Percentiles rank a stretch among this genome's conserved stretches.
Evolutionary conservation across 2,329 filamentous ascomycete genomes (phyloP).

Genomic region (Coleophoma crateriformis): DNA sequence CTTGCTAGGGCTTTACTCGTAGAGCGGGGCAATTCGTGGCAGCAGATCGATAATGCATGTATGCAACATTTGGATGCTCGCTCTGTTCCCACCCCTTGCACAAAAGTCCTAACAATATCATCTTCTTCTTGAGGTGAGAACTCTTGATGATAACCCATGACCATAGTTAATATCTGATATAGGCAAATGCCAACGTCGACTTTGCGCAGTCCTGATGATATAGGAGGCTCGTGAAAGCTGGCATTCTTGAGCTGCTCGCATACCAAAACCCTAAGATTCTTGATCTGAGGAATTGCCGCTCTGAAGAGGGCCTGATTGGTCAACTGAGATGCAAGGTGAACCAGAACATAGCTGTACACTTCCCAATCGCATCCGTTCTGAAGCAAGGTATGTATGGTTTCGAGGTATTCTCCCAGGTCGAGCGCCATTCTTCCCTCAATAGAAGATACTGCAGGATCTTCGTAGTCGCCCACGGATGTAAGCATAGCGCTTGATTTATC

Average conservation of each 20-base stretch:
- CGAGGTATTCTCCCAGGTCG: conserved; percentile 55
- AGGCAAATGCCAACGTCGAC: conserved; percentile 86
- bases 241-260: conserved; percentile 79
- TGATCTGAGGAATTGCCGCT: conserved; percentile 67
- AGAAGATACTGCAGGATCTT: not conserved
- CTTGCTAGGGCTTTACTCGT: conserved; percentile 80
- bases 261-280: conserved; percentile 66
- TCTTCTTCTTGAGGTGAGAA: conserved; percentile 84
- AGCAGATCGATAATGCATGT: conserved; percentile 90
- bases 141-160: conserved; percentile 83
- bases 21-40: conserved; percentile 85
- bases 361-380: conserved; percentile 81
- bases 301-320: conserved; percentile 85
- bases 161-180: conserved; percentile 79
- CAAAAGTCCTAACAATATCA: conserved; percentile 81
- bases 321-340: conserved; percentile 80
- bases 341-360: conserved; percentile 83
- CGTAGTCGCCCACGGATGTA: conserved; percentile 15
- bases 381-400: conserved; percentile 68
- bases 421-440: conserved; percentile 9
- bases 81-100: conserved; percentile 77
- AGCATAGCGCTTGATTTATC: conserved; percentile 26
- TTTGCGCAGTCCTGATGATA: conserved; percentile 72
- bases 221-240: conserved; percentile 75
- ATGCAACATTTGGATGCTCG: conserved; percentile 89